These are phyloP conservation scores for Entelexis sorbosivorans DNA, from an alignment of 1,139 yeast species.

Conservation along the genomic window DNA sequence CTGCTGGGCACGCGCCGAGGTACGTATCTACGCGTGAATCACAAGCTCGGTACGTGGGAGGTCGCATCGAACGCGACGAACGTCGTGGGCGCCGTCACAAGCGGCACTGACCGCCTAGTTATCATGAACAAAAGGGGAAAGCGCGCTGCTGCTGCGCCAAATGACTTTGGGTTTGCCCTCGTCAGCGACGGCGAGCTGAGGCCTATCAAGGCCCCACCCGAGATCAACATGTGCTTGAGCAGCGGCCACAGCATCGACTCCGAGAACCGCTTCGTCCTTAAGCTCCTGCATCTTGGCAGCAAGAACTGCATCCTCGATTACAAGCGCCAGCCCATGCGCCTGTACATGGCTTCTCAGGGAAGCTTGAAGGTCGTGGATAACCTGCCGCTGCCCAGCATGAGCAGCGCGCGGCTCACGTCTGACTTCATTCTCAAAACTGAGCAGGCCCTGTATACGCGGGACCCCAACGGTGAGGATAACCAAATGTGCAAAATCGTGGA, in stretches of 20 bases:
- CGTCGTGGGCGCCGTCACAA: conserved; percentile 14
- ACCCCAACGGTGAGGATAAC: conserved; percentile 20
- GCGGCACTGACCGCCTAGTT: not conserved
- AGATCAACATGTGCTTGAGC: conserved; percentile 13
- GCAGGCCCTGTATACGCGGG: conserved; percentile 18
- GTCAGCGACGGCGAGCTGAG: conserved; percentile 12
- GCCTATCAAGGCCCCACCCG: conserved; percentile 10
- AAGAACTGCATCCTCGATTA: conserved; percentile 13
- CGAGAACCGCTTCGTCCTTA: conserved; percentile 9
- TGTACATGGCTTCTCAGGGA: not conserved
- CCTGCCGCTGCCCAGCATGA: conserved; percentile 5
- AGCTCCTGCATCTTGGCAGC: conserved; percentile 14
- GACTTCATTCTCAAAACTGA: conserved; percentile 20
- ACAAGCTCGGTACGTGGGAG: conserved; percentile 15
- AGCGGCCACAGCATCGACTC: conserved; percentile 13
- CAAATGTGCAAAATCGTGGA: conserved; percentile 11
- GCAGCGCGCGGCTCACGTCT: conserved; percentile 1
- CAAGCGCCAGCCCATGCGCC: conserved; percentile 18
- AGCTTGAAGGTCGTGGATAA: conserved; percentile 3
- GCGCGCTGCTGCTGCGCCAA: not conserved
- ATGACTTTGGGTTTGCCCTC: conserved; percentile 7
- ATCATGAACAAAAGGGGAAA: not conserved
- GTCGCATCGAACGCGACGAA: conserved; percentile 13
- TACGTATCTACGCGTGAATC: conserved; percentile 17
- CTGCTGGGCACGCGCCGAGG: conserved; percentile 15